These are phyloP conservation scores for Glonium stellatum DNA, from an alignment of 495 filamentous ascomycete genomes.

Conservation along the genomic window DNA sequence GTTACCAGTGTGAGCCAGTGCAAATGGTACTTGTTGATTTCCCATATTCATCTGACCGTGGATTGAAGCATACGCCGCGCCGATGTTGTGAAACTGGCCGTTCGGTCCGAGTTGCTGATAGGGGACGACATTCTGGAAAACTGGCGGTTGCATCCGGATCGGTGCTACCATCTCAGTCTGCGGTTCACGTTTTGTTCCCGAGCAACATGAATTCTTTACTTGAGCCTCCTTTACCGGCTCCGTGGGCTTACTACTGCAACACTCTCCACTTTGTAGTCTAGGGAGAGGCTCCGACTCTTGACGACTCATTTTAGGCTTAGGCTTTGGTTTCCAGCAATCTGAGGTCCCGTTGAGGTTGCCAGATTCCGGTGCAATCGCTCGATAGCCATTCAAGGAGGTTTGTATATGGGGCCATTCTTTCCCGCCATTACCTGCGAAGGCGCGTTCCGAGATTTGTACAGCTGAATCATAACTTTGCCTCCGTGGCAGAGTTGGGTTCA, in stretches of 20 bases:
- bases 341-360: neutral
- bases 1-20: constrained; percentile 1
- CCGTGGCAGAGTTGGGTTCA: constrained; percentile 9
- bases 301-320: neutral
- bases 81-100: neutral
- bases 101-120: neutral
- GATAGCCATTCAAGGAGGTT: constrained; percentile 2
- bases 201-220: constrained; percentile 22
- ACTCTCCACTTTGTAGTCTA: constrained; percentile 8
- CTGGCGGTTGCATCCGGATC: neutral
- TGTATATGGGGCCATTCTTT: neutral
- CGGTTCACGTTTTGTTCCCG: constrained; percentile 2
- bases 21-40: neutral
- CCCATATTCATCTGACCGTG: neutral
- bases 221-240: constrained; percentile 7
- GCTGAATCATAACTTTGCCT: constrained; percentile 10
- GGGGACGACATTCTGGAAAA: neutral
- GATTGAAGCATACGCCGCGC: neutral
- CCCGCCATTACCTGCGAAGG: neutral
- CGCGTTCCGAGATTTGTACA: neutral
- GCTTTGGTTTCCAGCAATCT: constrained; percentile 21
- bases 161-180: neutral
- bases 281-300: neutral
- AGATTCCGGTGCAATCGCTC: constrained; percentile 5
- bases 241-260: constrained; percentile 12